Evolutionary conservation across 345 rosid genomes (phyloP).

Genomic region (Salix arbutifolia): DNA sequence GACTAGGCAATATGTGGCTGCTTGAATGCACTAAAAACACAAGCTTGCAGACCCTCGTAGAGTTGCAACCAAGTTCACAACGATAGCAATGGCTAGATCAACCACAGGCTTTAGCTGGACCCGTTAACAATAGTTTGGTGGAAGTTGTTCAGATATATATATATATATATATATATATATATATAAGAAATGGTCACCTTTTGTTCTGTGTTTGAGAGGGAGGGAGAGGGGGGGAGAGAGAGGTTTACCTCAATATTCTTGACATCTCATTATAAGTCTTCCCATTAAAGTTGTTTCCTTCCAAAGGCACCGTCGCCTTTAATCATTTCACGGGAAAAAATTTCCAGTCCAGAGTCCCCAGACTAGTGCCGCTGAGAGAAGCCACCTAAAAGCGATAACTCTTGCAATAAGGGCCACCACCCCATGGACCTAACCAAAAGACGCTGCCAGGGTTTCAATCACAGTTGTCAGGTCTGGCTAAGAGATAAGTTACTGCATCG

Average conservation of each 20-base stretch:
- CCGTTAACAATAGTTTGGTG: slow-evolving; percentile 21
- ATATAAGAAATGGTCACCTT: slow-evolving; percentile 1
- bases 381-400: slow-evolving; percentile 10
- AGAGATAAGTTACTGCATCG: no score
- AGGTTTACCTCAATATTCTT: slow-evolving; percentile 13
- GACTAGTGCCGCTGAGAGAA: slow-evolving; percentile 1
- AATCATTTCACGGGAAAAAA: slow-evolving; percentile 25
- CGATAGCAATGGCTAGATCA: neutral
- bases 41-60: neutral
- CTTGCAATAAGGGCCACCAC: slow-evolving; percentile 12
- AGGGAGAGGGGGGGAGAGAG: slow-evolving; percentile 2
- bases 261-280: slow-evolving; percentile 21
- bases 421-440: neutral
- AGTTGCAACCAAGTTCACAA: neutral
- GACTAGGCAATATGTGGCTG: neutral
- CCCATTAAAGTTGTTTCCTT: slow-evolving; percentile 38
- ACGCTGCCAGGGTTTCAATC: neutral
- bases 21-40: neutral
- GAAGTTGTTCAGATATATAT: slow-evolving; percentile 3
- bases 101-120: slow-evolving; percentile 15
- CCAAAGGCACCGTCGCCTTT: slow-evolving; percentile 34
- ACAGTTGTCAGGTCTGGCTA: no score
- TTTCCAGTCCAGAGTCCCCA: neutral
- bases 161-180: neutral
- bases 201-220: neutral